These are phyloP conservation scores for Penicillium canariense DNA, from an alignment of 495 filamentous ascomycete genomes.

Conservation along the genomic window DNA sequence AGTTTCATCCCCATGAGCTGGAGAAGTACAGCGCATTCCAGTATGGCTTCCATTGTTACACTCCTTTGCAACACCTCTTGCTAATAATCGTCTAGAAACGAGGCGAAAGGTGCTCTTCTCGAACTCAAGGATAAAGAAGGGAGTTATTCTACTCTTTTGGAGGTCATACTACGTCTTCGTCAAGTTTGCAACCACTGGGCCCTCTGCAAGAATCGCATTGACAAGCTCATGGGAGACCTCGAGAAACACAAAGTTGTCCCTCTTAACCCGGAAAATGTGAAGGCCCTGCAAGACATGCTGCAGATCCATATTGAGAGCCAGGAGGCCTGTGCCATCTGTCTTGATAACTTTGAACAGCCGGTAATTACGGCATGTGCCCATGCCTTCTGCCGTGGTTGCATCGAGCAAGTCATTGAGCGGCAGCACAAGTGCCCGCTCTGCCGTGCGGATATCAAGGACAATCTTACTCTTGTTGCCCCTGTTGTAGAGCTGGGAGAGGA, in stretches of 20 bases:
- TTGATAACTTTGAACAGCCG: conserved; percentile 69
- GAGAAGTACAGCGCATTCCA: conserved; percentile 79
- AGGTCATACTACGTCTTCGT: conserved; percentile 79
- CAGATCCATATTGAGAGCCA: conserved; percentile 76
- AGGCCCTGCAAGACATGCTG: conserved; percentile 72
- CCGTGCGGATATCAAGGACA: conserved; percentile 64
- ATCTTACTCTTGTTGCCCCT: conserved; percentile 63
- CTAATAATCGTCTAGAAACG: conserved; percentile 41
- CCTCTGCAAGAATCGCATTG: conserved; percentile 69
- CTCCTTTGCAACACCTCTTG: not conserved
- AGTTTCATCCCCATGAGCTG: conserved; percentile 71
- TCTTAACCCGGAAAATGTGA: conserved; percentile 70
- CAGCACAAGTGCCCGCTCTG: conserved; percentile 90
- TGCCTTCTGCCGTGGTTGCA: conserved; percentile 72
- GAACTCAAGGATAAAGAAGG: conserved; percentile 53
- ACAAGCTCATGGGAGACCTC: conserved; percentile 64
- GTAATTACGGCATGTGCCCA: conserved; percentile 90
- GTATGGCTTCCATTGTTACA: conserved; percentile 37
- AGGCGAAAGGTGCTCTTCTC: conserved; percentile 71
- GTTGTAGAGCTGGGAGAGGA: conserved; percentile 53
- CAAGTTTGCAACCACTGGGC: conserved; percentile 90
- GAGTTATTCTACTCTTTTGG: conserved; percentile 67
- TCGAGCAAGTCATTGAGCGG: conserved; percentile 72
- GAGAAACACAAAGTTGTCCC: conserved; percentile 64
- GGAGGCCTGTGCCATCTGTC: conserved; percentile 82